These are phyloP conservation scores for Malbranchea cinnamomea DNA, from an alignment of 2,329 filamentous ascomycete species.

Conservation along the genomic window DNA sequence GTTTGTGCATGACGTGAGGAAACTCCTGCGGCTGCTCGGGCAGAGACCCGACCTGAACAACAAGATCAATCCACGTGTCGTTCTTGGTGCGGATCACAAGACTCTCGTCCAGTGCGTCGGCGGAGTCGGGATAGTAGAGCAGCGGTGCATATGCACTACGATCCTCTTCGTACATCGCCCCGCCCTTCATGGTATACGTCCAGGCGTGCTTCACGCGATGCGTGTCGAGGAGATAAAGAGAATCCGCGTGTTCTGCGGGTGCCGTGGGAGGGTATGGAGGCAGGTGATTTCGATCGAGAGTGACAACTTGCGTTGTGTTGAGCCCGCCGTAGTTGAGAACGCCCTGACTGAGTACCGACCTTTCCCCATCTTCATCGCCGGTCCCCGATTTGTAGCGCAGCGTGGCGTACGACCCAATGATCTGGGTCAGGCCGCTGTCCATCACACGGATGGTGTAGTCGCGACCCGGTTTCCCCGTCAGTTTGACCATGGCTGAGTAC, in stretches of 20 bases:
- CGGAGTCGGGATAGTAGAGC: slow-evolving; percentile 17
- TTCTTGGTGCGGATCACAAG: slow-evolving; percentile 21
- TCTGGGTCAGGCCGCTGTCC: slow-evolving; percentile 34
- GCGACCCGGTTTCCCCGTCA: slow-evolving; percentile 22
- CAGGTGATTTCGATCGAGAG: slow-evolving; percentile 30
- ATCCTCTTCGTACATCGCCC: slow-evolving; percentile 3
- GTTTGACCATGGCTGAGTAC: slow-evolving; percentile 27
- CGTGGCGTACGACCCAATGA: slow-evolving; percentile 36
- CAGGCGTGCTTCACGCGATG: slow-evolving; percentile 1
- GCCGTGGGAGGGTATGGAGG: slow-evolving; percentile 33
- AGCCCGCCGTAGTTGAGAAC: slow-evolving; percentile 37
- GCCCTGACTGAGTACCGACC: slow-evolving; percentile 16
- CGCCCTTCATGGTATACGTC: slow-evolving; percentile 3
- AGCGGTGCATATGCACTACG: slow-evolving; percentile 15
- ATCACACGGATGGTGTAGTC: slow-evolving; percentile 35
- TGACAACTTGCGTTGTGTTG: slow-evolving; percentile 25
- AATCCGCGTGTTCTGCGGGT: slow-evolving; percentile 28
- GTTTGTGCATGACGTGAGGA: slow-evolving; percentile 35
- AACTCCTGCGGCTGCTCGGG: slow-evolving; percentile 4
- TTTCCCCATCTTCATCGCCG: slow-evolving; percentile 5
- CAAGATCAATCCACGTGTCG: slow-evolving; percentile 25
- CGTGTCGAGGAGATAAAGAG: slow-evolving; percentile 26
- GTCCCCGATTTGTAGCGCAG: slow-evolving; percentile 27
- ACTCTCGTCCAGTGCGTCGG: slow-evolving; percentile 13
- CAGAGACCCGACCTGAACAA: too few relatives aligned